Base-by-base conservation (phyloP, 176 grass and related monocot species). In the Zizania latifolia region DNA sequence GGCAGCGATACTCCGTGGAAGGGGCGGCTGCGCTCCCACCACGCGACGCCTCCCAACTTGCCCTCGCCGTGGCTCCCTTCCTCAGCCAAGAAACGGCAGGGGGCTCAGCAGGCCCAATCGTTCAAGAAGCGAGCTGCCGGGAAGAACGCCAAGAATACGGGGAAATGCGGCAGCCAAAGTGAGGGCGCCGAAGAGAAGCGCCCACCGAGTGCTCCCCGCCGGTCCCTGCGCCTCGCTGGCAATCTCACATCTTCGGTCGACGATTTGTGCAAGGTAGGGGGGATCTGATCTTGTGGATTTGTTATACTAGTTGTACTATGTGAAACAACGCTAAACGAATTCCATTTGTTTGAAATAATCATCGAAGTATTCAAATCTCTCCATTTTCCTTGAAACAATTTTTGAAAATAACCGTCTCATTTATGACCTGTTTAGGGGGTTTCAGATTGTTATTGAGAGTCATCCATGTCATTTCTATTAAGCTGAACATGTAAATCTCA, bases 11-110 rank as follows among this genome's bases (percentile, higher is more conserved):
- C 64, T 7, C 50, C 50, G 29, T 79, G 77, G 77, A 69, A 79
- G 26, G 36, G 64, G 19, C 50, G 64, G 64, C 38, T 86, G 56
- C 84, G 84, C 11, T 76, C 56, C 50, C 31, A 29, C 31, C 71
- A 62, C 4, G 28, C 10, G 28, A 44, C 11, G 13, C 64, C 71
- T 21, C 71, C 51, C 65, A 62, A 4, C 21, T 41, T 21, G 3
- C 71, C 56, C n/a, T 3, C 34, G 1, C 40, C 1, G 51, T 39
- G 14, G 33, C 35, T 15, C 21, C 56, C 35, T 29, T 64, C 55
- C 8, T 11, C 35, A 4, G 6, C 71, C 43, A 76, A 61, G 65
- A 77, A 65, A 35, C 16, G 6, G 4, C 21, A 55, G 55, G 28
- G 56, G 21, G 34, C 15, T 50, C n/a, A 68, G 41, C 63, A 62